Evolutionary conservation across 345 rosid genomes (phyloP), one percentile per base, ranked within the genome.

Genomic region (Raphanus sativus): DNA sequence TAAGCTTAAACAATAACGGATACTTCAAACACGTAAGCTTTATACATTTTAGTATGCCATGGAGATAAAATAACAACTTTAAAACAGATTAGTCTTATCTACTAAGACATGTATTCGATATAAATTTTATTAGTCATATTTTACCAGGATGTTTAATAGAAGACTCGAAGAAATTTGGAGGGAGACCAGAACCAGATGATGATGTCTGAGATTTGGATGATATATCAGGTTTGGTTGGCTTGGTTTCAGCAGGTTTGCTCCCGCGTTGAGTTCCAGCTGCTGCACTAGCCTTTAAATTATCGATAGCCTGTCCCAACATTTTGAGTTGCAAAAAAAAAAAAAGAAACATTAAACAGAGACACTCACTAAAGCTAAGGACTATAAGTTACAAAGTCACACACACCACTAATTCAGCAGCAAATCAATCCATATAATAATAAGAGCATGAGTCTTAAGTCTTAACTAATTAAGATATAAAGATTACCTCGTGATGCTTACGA

Each of bases 401-500:
- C 54, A 38, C 45, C 64, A 26, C 15, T n/a, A 6, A 0, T 6
- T 62, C 65, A 62, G 38, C 5, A 62, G 24, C 33, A 55, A n/a
- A n/a, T n/a, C n/a, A n/a, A 21, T 21, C 21, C 21, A 21, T 11
- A 61, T 6, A 26, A 11, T 11, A 26, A 26, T 1, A 61, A 11
- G 32, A 26, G 16, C 33, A 59, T 26, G 7, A 2, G n/a, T n/a
- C n/a, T n/a, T n/a, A n/a, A 26, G 8, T 11, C 4, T 4, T 24
- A 25, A 4, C 8, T 59, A 13, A 28, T 1, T 12, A 60, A 60
- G n/a, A n/a, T n/a, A n/a, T n/a, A n/a, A n/a, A n/a, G 4, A 4
- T 33, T 72, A 87, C 98, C 98, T 92, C 90, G 42, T 69, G 90
- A 82, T 92, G 99, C 78, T 95, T 95, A 67, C 94, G 93, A 70